Conservation (phyloP, 2,329 filamentous ascomycete genomes). For the Cyphellophora attinorum region DNA sequence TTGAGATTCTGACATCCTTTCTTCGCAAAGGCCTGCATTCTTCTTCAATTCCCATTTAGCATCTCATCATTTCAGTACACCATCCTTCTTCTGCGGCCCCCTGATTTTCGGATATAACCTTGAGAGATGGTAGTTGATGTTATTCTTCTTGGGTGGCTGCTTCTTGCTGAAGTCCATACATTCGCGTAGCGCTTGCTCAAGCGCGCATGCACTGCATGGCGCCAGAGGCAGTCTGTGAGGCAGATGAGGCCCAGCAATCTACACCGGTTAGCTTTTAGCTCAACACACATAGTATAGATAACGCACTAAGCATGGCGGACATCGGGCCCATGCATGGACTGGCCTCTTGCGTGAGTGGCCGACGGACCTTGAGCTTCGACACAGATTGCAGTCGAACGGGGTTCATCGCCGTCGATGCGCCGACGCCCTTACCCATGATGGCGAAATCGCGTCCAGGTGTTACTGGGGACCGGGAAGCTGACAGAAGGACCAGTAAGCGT, state of each 20-base stretch:
- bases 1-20: too few species aligned
- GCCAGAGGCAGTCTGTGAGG: slow-evolving; percentile 18
- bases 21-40: too few species aligned
- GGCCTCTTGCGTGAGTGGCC: slow-evolving; percentile 51
- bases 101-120: slow-evolving; percentile 67
- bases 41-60: too few species aligned
- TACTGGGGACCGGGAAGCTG: too few species aligned
- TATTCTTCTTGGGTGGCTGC: slow-evolving; percentile 47
- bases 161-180: slow-evolving; percentile 67
- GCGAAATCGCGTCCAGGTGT: too few species aligned
- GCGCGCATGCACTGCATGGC: slow-evolving; percentile 47
- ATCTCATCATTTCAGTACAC: slow-evolving; percentile 23
- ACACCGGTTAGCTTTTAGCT: slow-evolving; percentile 2
- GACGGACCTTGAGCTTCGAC: slow-evolving; percentile 51
- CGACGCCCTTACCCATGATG: too few species aligned
- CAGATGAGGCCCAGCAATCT: slow-evolving; percentile 40
- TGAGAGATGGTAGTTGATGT: slow-evolving; percentile 84
- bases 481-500: too few species aligned
- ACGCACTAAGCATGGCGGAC: slow-evolving; percentile 53
- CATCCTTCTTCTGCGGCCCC: slow-evolving; percentile 58
- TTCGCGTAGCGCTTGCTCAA: slow-evolving; percentile 52
- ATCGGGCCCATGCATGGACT: slow-evolving; percentile 60
- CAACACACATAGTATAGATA: neutral
- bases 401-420: slow-evolving; percentile 32
- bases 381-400: slow-evolving; percentile 38